Conservation (phyloP, 805 yeast genomes). For the Yarrowia sp. region DNA sequence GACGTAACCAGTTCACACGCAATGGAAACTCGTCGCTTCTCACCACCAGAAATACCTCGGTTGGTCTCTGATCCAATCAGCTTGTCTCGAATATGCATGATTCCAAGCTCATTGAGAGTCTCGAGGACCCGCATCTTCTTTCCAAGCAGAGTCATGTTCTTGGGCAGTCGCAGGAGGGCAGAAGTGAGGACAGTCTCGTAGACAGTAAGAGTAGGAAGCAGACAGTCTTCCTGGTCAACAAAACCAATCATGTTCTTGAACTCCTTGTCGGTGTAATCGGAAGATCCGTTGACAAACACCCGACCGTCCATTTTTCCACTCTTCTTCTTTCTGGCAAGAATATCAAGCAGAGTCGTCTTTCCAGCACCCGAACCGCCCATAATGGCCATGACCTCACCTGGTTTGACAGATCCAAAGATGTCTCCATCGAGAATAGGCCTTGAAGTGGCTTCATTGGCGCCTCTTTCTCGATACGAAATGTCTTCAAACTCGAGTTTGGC, state of each 20-base stretch:
- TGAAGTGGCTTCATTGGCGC: constrained; percentile 42
- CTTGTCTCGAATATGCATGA: constrained; percentile 79
- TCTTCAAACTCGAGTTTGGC: constrained; percentile 78
- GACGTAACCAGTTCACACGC: constrained; percentile 93
- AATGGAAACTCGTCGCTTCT: constrained; percentile 87
- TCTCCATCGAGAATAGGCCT: constrained; percentile 58
- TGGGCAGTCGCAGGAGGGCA: constrained; percentile 86
- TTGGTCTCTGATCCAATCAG: constrained; percentile 87
- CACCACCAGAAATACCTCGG: constrained; percentile 94
- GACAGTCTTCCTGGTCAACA: constrained; percentile 93
- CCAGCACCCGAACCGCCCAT: constrained; percentile 99
- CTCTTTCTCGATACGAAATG: constrained; percentile 66
- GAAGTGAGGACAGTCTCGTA: constrained; percentile 93
- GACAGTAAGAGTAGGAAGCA: constrained; percentile 92
- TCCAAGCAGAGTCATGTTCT: constrained; percentile 71
- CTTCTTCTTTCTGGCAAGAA: constrained; percentile 86
- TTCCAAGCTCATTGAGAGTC: constrained; percentile 84
- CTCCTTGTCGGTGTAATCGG: constrained; percentile 50
- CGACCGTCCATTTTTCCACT: constrained; percentile 73
- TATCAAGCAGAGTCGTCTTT: constrained; percentile 90
- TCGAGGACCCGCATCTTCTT: constrained; percentile 83
- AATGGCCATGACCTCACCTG: constrained; percentile 90
- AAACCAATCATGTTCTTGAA: constrained; percentile 81
- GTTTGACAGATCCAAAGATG: constrained; percentile 78
- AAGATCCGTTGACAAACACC: constrained; percentile 74